Base-by-base conservation (phyloP, 2,329 filamentous ascomycete genomes). In the Sporothrix brasiliensis region DNA sequence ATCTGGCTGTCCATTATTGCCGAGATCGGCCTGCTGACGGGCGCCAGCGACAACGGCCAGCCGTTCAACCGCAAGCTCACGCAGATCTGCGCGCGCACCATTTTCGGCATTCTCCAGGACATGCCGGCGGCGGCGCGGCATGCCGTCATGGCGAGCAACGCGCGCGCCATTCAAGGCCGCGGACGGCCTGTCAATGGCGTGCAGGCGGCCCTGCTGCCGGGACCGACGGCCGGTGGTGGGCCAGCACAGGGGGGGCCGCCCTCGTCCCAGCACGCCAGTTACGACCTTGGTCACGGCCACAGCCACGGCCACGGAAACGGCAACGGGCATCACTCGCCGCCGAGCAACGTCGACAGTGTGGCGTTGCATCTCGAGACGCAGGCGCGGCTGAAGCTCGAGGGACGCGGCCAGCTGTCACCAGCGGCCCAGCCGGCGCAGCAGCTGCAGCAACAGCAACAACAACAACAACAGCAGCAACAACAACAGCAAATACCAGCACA, bases 1-100 rank as follows among this genome's bases (percentile, higher is more conserved):
- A 79, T 83, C 27, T 94, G 91, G 89, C 80, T 92, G 63, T 83
- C 84, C 47, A 86, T 94, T 54, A 84, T 94, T 73, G 85, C 85
- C 39, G 89, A 92, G 70, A 88, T 89, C 63, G 87, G 89, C 24
- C 53, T 73, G 30, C 49, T 74, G 16, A 67, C 61, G 4, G 66
- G 73, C 49, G 69, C 71, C 21, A 80, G 82, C 44, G 44, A 69
- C 67, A 61, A 44, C 16, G 83, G 83, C 27, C 78, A 77, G 34
- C 79, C 79, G 24, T 79, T 86, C 52, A 79, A 80, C 60, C 78
- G 79, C 56, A 81, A 84, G 34, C 82, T 87, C 68, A 77, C 79
- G 10, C 76, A 78, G 52, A 84, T 87, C 63, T 83, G 86, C 44
- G 80, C 86, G 27, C 81, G 82, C 4, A 87, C 84, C 1, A 81